phyloP scores from a whole-genome alignment of 2,329 filamentous ascomycete genomes.

The Annulohypoxylon truncatum region DNA sequence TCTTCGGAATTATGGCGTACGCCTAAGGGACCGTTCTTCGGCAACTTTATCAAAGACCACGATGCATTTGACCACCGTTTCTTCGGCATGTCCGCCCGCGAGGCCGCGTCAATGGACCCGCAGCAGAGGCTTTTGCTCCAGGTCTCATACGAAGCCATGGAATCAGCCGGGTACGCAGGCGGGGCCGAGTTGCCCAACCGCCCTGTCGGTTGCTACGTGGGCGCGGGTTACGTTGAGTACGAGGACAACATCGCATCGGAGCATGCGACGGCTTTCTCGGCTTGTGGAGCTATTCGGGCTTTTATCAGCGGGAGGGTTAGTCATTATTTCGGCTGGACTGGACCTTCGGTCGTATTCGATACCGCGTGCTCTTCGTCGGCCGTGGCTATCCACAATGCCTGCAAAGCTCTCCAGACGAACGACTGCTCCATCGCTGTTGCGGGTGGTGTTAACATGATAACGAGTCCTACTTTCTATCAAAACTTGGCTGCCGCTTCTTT shows the following conservation, averaged over 20 bases:
- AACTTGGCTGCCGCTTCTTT: slow-evolving; percentile 52
- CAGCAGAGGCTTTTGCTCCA: slow-evolving; percentile 47
- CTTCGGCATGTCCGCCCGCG: slow-evolving; percentile 46
- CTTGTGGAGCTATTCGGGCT: slow-evolving; percentile 49
- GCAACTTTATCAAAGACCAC: slow-evolving; percentile 40
- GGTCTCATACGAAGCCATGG: slow-evolving; percentile 36
- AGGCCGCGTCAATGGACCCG: slow-evolving; percentile 47
- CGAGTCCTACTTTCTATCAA: slow-evolving; percentile 40
- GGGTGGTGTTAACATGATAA: slow-evolving; percentile 56
- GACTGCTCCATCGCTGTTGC: slow-evolving; percentile 53
- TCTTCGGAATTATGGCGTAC: slow-evolving; percentile 19
- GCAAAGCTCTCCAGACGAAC: slow-evolving; percentile 44
- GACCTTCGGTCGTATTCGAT: slow-evolving; percentile 51
- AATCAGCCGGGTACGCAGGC: slow-evolving; percentile 36
- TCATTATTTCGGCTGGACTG: slow-evolving; percentile 53
- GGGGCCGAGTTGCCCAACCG: slow-evolving; percentile 18
- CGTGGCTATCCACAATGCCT: slow-evolving; percentile 53
- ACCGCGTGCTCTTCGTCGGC: slow-evolving; percentile 54
- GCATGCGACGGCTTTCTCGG: slow-evolving; percentile 48
- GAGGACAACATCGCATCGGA: slow-evolving; percentile 44
- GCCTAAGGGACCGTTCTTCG: slow-evolving; percentile 32
- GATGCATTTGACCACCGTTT: slow-evolving; percentile 46
- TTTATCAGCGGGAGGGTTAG: slow-evolving; percentile 52
- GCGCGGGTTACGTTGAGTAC: slow-evolving; percentile 43
- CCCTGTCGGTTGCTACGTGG: slow-evolving; percentile 46